Evolutionary conservation across 345 rosid genomes (phyloP), one percentile per base, ranked within the genome.

Genomic region (Salix koriyanagi): DNA sequence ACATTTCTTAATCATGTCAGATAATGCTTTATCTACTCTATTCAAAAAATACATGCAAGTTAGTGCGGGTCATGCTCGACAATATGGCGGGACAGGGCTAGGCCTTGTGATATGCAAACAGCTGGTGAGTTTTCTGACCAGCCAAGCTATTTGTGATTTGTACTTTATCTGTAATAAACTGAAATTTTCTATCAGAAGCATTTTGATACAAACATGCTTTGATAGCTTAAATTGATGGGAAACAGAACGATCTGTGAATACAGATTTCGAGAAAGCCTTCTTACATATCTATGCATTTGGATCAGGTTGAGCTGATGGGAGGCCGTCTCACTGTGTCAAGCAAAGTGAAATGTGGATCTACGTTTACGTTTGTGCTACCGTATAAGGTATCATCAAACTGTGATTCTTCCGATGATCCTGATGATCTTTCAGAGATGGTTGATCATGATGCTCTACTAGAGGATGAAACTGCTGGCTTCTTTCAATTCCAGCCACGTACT

Each of bases 61-160:
- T 62, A 88, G 98, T 6, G 88, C 98, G 1, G 97, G 91, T 89
- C 94, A 91, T 85, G 94, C 98, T 23, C 89, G 97, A n/a, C 93
- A 93, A 77, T 96, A 96, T 75, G 96, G 99, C 26, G 98, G 99
- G 72, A 96, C 99, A 11, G 99, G 99, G 77, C 87, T 93, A 30
- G 98, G 99, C 72, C 97, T 96, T 8, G 98, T 97, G 73, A 96
- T 96, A 74, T 96, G 99, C 88, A 96, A 96, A 85, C 97, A 96
- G 76, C 86, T 96, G 94, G 99, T 96, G 70, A 83, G 76, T 58
- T n/a, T 58, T 58, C 28, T n/a, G 23, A n/a, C 62, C 14, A 3
- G 1, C 26, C 11, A 23, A 58, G 28, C 62, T 21, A n/a, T n/a
- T 58, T 58, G n/a, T 58, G 62, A 58, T 58, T 10, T 58, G 13